Evolutionary conservation across 495 filamentous ascomycete species (phyloP), one percentile per base, ranked within the genome.

Genomic region (Tuber melanosporum): DNA sequence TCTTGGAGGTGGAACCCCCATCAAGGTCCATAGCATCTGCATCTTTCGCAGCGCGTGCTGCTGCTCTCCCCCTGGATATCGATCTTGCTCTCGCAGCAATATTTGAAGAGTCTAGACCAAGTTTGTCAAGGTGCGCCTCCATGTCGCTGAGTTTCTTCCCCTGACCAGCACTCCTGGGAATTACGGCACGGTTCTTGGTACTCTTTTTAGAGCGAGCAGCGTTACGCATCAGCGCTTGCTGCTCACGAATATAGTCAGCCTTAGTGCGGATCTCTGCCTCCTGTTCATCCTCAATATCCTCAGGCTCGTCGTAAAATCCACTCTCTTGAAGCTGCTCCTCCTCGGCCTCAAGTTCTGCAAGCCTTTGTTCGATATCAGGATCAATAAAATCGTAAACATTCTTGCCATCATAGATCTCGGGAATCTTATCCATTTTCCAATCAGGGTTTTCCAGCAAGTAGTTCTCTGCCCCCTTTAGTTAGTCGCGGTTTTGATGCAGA

Each of bases 301-400:
- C 89, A 20, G 87, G 83, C n/a, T 82, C 75, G 39, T 92, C 89
- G 85, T 96, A 95, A 87, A 90, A 95, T 70, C 94, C 94, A 49
- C 93, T 90, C 19, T 90, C 91, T 85, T 97, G 90, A 5, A 98
- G 88, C 74, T 91, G 90, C 85, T 97, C 94, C 82, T 99, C 95
- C 82, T 99, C 95, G 75, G 93, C 94, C 84, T 99, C 95, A 52
- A 99, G 87, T 70, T 94, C 93, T 43, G 90, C 90, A 57, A 99
- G 88, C 86, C 95, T 98, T 76, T 89, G 87, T 80, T 97, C 95
- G 84, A 99, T 98, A 76, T 99, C 95, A 0, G 95, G 94, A 80
- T 98, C 95, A 83, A 98, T 90, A 84, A 91, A 99, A 84, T 99
- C 95, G 87, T 93, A 94, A 46, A 99, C 93, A 85, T 99, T 98